These are phyloP conservation scores for Cucumis melo DNA, from an alignment of 306 rosid species.

Conservation along the genomic window DNA sequence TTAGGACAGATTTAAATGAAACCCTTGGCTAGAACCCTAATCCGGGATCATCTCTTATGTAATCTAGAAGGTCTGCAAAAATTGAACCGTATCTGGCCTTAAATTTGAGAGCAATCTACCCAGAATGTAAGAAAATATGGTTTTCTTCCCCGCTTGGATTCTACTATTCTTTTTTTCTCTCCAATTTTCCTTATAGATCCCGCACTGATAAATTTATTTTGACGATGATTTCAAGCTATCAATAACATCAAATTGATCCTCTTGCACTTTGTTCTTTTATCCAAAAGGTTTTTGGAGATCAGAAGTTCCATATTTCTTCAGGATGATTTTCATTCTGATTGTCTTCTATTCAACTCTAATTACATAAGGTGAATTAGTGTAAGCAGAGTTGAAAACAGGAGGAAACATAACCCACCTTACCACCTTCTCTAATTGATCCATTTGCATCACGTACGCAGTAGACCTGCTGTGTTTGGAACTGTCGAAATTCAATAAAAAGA, in stretches of 20 bases:
- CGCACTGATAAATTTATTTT: neutral
- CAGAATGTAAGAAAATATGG: neutral
- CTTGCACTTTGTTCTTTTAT: neutral
- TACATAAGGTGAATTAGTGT: neutral
- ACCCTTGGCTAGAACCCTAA: neutral
- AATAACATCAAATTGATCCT: neutral
- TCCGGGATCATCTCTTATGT: neutral
- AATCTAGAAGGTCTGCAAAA: neutral
- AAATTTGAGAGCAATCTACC: neutral
- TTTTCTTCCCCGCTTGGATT: neutral
- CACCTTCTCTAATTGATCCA: conserved; percentile 75
- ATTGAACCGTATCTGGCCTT: neutral
- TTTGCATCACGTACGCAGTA: conserved; percentile 62
- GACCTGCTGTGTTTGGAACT: conserved; percentile 93
- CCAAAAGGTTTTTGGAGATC: neutral
- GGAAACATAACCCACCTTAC: conserved; percentile 41
- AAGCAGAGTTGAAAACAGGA: neutral
- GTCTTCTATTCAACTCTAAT: neutral
- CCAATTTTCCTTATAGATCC: neutral
- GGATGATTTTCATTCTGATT: neutral
- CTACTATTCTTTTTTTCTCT: neutral
- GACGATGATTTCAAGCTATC: neutral
- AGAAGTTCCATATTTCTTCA: neutral
- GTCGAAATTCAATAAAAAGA: conserved; percentile 16
- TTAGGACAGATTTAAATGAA: neutral